Conservation (phyloP, 2,329 filamentous ascomycete species). For the Parafenestella ontariensis region DNA sequence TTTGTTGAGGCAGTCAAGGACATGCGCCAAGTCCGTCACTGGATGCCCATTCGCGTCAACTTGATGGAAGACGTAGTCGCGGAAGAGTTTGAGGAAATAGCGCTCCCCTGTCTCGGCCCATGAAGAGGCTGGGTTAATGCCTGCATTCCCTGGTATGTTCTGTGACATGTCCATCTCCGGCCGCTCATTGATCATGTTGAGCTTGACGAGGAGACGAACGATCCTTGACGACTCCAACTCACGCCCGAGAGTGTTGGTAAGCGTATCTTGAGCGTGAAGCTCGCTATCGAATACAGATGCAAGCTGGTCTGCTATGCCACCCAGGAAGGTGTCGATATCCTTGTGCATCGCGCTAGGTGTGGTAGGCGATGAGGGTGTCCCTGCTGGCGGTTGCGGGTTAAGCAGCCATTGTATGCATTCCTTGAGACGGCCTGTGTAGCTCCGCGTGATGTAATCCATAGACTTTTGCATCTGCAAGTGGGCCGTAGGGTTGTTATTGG, state of each 20-base stretch:
- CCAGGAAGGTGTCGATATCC: constrained; percentile 79
- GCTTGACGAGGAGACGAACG: constrained; percentile 80
- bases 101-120: constrained; percentile 95
- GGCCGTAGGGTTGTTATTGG: constrained; percentile 68
- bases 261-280: constrained; percentile 79
- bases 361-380: constrained; percentile 41
- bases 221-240: constrained; percentile 91
- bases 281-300: constrained; percentile 77
- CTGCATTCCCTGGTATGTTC: constrained; percentile 46
- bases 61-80: constrained; percentile 97
- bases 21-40: constrained; percentile 85
- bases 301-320: constrained; percentile 78
- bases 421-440: constrained; percentile 79
- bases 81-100: constrained; percentile 92
- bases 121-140: constrained; percentile 48
- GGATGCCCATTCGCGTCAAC: constrained; percentile 85
- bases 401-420: constrained; percentile 85
- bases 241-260: constrained; percentile 73
- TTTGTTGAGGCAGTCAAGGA: constrained; percentile 86
- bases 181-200: constrained; percentile 88
- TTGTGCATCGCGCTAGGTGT: constrained; percentile 59
- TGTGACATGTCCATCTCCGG: constrained; percentile 79
- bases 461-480: constrained; percentile 71
- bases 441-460: constrained; percentile 77
- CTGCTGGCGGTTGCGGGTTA: constrained; percentile 56